phyloP scores from a whole-genome alignment of 768 basidiomycete genomes.

The Calocybe cyanea region DNA sequence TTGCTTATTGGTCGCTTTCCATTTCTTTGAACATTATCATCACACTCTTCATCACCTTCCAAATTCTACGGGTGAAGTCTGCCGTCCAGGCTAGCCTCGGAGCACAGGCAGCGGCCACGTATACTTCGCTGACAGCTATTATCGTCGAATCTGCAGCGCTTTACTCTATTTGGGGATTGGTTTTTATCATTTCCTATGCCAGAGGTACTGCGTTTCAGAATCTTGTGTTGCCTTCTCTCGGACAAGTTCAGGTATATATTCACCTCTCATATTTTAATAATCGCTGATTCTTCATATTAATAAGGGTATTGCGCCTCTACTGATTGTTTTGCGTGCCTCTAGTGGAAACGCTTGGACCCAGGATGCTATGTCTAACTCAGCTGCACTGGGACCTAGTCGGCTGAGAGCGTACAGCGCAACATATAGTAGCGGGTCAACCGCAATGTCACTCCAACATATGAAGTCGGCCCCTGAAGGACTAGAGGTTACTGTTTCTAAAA shows the following conservation, averaged over 20 bases:
- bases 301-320: conserved; percentile 5
- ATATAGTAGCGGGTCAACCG: neutral
- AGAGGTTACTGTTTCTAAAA: neutral
- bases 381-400: neutral
- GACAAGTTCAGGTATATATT: conserved; percentile 1
- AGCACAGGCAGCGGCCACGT: conserved; percentile 21
- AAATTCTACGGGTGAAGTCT: conserved; percentile 27
- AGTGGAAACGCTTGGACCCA: conserved; percentile 4
- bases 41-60: conserved; percentile 31
- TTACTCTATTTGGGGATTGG: conserved; percentile 27
- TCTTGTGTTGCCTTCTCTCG: conserved; percentile 22
- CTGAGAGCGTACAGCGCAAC: neutral
- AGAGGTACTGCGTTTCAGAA: conserved; percentile 23
- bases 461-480: neutral
- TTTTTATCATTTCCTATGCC: conserved; percentile 32
- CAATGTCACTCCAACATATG: neutral
- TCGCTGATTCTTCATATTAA: too few species aligned
- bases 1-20: conserved; percentile 32
- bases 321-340: conserved; percentile 7
- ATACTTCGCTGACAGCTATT: conserved; percentile 31
- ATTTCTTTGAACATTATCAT: conserved; percentile 34
- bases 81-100: conserved; percentile 19
- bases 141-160: conserved; percentile 35
- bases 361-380: neutral
- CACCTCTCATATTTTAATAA: too few species aligned